Evolutionary conservation across 2,329 filamentous ascomycete species (phyloP).

Genomic region (Aureobasidium mangrovei): DNA sequence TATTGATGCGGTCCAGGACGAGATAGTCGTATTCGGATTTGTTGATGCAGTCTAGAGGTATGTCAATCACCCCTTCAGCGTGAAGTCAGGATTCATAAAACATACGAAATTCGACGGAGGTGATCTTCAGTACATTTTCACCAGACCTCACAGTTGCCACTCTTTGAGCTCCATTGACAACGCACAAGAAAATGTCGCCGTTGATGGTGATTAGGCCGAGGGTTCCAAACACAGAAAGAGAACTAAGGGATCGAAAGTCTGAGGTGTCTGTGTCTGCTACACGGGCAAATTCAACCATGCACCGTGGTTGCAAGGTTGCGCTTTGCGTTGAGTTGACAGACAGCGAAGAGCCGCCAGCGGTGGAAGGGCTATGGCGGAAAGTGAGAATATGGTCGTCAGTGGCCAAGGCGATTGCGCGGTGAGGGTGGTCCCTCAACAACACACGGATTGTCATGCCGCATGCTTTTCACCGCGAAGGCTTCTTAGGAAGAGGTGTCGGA

Average conservation of each 20-base stretch:
- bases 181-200: conserved; percentile 80
- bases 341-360: conserved; percentile 44
- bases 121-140: conserved; percentile 82
- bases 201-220: conserved; percentile 78
- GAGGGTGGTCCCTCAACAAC: conserved; percentile 75
- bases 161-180: conserved; percentile 69
- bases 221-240: conserved; percentile 71
- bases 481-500: background rate
- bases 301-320: conserved; percentile 44
- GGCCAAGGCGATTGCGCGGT: conserved; percentile 78
- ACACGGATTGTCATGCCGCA: conserved; percentile 58
- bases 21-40: conserved; percentile 78
- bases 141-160: conserved; percentile 78
- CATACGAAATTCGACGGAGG: conserved; percentile 70
- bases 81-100: background rate
- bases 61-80: background rate
- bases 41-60: conserved; percentile 65
- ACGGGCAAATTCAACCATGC: conserved; percentile 80
- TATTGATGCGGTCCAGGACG: conserved; percentile 48
- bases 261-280: conserved; percentile 56
- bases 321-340: conserved; percentile 28
- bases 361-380: conserved; percentile 65
- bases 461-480: conserved; percentile 1
- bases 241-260: conserved; percentile 68
- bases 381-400: conserved; percentile 73